Base-by-base conservation (phyloP, 768 basidiomycete species). In the Lentinula detonsa region DNA sequence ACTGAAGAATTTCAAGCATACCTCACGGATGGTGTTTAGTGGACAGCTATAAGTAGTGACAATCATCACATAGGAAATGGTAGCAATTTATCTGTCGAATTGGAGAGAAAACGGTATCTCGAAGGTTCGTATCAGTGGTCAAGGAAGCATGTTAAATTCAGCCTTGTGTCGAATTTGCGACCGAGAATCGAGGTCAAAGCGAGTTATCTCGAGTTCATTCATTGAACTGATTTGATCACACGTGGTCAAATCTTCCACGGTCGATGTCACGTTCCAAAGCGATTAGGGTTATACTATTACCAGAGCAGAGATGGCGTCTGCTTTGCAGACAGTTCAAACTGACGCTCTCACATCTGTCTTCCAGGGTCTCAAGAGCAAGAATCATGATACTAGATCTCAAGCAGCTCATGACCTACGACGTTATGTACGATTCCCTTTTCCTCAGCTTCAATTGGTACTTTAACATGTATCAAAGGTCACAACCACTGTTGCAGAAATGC, bases 401-500 rank as follows among this genome's bases (percentile, higher is more conserved):
- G 81, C 89, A 60, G 92, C 92, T 11, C 72, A 79, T 45, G 88
- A 92, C 48, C 74, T 93, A 60, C 81, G 85, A 69, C 85, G 85
- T 68, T 91, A 90, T 80, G 90, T 90, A 70, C 64, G 84, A 77
- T 39, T 51, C 57, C 28, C 54, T 57, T 39, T 51, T 57, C 28
- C 54, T 57, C 40, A 28, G 67, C 23, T 61, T 23, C 52, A 21
- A 10, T 28, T 34, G 7, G 37, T 60, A 49, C n/a, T n/a, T 50
- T 49, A 65, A 67, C 23, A 66, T 48, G 35, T 63, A 48, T 45
- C 62, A 18, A 67, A 94, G 93, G 87, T 93, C 23, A 81, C 84
- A 8, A 83, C 83, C 35, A 84, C 84, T 5, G 81, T 91, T 3
- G 81, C 87, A 7, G 92, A 94, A 69, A 87, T 92, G 83, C 85